Evolutionary conservation across 192 early-diverging fungal genomes (phyloP).

Genomic region (Umbelopsis sp.): DNA sequence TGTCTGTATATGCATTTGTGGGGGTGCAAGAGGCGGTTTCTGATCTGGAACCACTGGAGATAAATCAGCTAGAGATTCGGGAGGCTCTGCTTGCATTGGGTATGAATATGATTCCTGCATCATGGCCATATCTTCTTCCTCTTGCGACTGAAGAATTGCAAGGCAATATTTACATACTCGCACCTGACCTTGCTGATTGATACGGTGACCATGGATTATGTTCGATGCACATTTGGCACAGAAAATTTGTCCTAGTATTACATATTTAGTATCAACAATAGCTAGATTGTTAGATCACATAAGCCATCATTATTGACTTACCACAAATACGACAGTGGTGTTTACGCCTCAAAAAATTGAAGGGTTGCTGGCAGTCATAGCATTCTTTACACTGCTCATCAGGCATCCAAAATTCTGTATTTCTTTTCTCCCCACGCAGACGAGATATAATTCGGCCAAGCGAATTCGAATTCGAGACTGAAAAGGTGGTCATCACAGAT

Average conservation of each 20-base stretch:
- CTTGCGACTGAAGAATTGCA: conserved; percentile 42
- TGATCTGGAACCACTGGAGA: conserved; percentile 34
- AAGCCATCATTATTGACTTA: conserved; percentile 24
- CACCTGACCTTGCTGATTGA: conserved; percentile 71
- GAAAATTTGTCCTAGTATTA: conserved; percentile 65
- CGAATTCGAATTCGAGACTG: conserved; percentile 50
- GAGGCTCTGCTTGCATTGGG: conserved; percentile 17
- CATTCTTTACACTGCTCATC: conserved; percentile 84
- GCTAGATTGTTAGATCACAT: not conserved
- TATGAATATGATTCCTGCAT: conserved; percentile 29
- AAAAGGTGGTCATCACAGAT: conserved; percentile 46
- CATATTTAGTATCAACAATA: not conserved
- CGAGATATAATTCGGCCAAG: conserved; percentile 51
- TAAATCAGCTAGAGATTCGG: not conserved
- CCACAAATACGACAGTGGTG: conserved; percentile 88
- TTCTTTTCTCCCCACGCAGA: conserved; percentile 56
- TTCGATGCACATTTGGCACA: conserved; percentile 76
- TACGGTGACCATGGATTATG: conserved; percentile 65
- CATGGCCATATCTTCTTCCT: conserved; percentile 40
- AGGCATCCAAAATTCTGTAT: conserved; percentile 80
- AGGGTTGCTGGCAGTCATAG: conserved; percentile 77
- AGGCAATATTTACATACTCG: conserved; percentile 71
- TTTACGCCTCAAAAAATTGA: conserved; percentile 68
- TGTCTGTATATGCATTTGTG: conserved; percentile 41
- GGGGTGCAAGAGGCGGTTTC: conserved; percentile 32